Evolutionary conservation across 306 rosid species (phyloP).

Genomic region (Cucumis sativus): DNA sequence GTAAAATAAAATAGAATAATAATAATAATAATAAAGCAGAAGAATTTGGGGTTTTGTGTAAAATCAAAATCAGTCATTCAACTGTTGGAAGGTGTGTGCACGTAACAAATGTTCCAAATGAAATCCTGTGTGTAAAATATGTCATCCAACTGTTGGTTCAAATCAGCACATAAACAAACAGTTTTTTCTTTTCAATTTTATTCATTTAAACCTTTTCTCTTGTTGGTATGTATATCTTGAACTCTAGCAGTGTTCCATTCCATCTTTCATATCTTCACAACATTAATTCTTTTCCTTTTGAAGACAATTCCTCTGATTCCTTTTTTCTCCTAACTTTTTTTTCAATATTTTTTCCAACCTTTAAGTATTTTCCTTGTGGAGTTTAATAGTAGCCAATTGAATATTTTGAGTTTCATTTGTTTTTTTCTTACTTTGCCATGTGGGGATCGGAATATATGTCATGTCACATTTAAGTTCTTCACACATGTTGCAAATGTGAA

Average conservation of each 20-base stretch:
- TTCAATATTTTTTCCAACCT: too few relatives aligned
- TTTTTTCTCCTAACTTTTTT: too few relatives aligned
- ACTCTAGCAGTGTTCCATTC: neutral
- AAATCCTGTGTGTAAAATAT: neutral
- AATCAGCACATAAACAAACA: neutral
- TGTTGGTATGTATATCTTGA: neutral
- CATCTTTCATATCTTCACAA: slow-evolving; percentile 10
- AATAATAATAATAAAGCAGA: slow-evolving; percentile 1
- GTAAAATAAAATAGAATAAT: neutral
- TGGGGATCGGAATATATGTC: too few relatives aligned
- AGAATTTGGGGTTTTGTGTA: slow-evolving; percentile 11
- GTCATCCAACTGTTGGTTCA: slow-evolving; percentile 9
- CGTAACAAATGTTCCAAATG: slow-evolving; percentile 25
- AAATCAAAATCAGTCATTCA: slow-evolving; percentile 36
- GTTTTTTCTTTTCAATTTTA: neutral
- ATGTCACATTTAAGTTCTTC: too few relatives aligned
- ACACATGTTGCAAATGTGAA: too few relatives aligned
- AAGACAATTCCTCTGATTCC: neutral
- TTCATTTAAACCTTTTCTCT: neutral
- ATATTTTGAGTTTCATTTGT: too few relatives aligned
- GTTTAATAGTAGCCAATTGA: too few relatives aligned
- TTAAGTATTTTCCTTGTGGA: too few relatives aligned
- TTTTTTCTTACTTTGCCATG: too few relatives aligned
- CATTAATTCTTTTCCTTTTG: slow-evolving; percentile 23
- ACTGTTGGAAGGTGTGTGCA: slow-evolving; percentile 52